These are phyloP conservation scores for Colletotrichum siamense DNA, from an alignment of 2,329 filamentous ascomycete genomes.

Conservation along the genomic window DNA sequence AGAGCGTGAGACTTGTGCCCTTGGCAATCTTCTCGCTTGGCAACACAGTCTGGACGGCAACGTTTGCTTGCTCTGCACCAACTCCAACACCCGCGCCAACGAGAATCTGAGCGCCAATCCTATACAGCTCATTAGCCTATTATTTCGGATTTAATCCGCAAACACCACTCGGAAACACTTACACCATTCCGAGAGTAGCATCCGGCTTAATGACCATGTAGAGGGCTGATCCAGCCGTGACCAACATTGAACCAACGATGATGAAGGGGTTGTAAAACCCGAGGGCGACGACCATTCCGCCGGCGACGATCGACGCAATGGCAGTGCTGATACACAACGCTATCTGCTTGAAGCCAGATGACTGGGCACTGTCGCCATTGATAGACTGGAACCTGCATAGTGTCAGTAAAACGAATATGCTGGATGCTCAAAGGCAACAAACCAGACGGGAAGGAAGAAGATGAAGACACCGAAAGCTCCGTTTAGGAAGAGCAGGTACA, in stretches of 20 bases:
- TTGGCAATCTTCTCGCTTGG: constrained; percentile 45
- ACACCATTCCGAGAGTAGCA: neutral
- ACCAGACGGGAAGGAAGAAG: neutral
- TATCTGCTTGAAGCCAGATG: neutral
- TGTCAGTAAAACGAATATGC: neutral
- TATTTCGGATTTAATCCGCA: neutral
- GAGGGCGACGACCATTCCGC: neutral
- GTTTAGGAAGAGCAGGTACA: neutral
- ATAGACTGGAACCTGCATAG: neutral
- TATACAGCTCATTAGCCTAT: neutral
- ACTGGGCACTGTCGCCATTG: neutral
- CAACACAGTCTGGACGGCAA: constrained; percentile 52
- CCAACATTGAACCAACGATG: neutral
- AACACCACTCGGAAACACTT: neutral
- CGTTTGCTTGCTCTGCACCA: constrained; percentile 47
- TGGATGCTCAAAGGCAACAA: neutral
- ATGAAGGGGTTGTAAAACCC: neutral
- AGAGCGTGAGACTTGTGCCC: neutral
- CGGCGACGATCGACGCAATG: neutral
- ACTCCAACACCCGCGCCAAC: constrained; percentile 47
- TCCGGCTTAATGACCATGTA: neutral
- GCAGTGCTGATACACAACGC: neutral
- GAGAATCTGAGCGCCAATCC: constrained; percentile 49
- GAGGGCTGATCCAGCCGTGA: neutral
- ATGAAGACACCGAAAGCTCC: neutral